Evolutionary conservation across 2,329 filamentous ascomycete species (phyloP).

Genomic region (Pseudogymnoascus sp.): DNA sequence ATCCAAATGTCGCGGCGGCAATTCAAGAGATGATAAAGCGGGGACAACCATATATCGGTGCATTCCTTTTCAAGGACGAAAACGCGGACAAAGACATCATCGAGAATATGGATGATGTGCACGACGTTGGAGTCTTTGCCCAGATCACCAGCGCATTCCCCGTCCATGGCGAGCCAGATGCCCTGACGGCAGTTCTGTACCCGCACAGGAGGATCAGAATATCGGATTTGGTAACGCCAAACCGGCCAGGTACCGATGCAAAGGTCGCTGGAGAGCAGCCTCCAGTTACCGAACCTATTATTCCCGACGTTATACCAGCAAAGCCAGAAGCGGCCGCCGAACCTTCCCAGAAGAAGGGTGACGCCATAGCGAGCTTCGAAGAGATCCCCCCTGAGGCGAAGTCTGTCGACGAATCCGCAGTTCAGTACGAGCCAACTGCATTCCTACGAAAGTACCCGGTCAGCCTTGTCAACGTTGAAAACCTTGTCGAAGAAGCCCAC

Average conservation of each 20-base stretch:
- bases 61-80: constrained; percentile 95
- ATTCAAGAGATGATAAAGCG: constrained; percentile 96
- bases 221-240: constrained; percentile 68
- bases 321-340: constrained; percentile 49
- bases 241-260: constrained; percentile 23
- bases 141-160: constrained; percentile 97
- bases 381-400: constrained; percentile 59
- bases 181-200: constrained; percentile 87
- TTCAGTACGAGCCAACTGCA: constrained; percentile 74
- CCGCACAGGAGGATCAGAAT: constrained; percentile 92
- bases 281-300: constrained; percentile 37
- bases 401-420: constrained; percentile 40
- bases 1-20: constrained; percentile 81
- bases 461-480: constrained; percentile 91
- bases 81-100: constrained; percentile 91
- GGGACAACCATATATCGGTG: constrained; percentile 93
- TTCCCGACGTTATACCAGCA: constrained; percentile 49
- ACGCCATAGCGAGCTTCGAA: constrained; percentile 95
- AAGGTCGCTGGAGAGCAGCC: constrained; percentile 33
- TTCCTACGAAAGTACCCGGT: constrained; percentile 89
- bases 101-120: constrained; percentile 79
- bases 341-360: constrained; percentile 60
- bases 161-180: constrained; percentile 73
- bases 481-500: constrained; percentile 77
- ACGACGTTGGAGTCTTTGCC: constrained; percentile 94